Conservation (phyloP, 2,329 filamentous ascomycete species). For the Alternaria conjuncta region DNA sequence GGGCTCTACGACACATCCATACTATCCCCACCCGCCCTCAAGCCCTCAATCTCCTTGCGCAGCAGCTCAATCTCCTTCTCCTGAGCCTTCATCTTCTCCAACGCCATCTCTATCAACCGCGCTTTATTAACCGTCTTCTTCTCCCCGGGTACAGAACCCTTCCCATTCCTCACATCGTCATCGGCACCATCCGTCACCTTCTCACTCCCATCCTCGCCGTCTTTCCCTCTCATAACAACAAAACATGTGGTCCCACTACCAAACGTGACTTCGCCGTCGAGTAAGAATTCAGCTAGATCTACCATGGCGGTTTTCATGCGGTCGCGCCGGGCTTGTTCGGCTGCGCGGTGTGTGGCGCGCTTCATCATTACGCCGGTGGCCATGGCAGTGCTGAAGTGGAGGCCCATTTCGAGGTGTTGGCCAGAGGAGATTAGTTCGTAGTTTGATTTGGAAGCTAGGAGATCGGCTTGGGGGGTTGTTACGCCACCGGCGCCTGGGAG, state of each 20-base stretch:
- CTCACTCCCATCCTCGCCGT: constrained; percentile 7
- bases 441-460: constrained; percentile 38
- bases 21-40: constrained; percentile 18
- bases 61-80: constrained; percentile 37
- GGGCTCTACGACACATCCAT: constrained; percentile 32
- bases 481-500: constrained; percentile 30
- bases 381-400: constrained; percentile 43
- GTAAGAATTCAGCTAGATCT: constrained; percentile 35
- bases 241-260: constrained; percentile 40
- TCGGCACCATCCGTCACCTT: background rate
- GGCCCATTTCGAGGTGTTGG: constrained; percentile 40
- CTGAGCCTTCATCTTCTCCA: constrained; percentile 40
- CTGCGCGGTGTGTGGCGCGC: constrained; percentile 39
- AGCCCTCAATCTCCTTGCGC: constrained; percentile 31
- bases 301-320: constrained; percentile 43
- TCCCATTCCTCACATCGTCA: constrained; percentile 6
- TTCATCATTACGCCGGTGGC: constrained; percentile 44
- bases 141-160: constrained; percentile 18
- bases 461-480: constrained; percentile 35
- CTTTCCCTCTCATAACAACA: constrained; percentile 33
- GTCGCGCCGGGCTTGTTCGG: constrained; percentile 41
- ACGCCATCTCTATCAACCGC: constrained; percentile 38
- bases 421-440: constrained; percentile 40
- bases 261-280: constrained; percentile 41
- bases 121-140: constrained; percentile 43